Evolutionary conservation across 441 rosid genomes (phyloP).

Genomic region (Populus tomentosa): DNA sequence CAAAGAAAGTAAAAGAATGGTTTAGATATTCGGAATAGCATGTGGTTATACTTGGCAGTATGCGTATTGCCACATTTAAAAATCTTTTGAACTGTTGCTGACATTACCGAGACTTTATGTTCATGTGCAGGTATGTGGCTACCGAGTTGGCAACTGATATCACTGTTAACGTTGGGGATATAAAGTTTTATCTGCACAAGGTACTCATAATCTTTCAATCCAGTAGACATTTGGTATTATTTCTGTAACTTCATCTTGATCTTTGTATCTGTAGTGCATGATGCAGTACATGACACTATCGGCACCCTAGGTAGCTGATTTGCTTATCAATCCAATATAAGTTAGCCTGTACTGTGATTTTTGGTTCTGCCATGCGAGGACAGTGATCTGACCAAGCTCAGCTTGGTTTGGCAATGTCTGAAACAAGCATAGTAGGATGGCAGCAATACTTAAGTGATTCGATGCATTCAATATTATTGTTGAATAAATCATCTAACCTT

Average conservation of each 20-base stretch:
- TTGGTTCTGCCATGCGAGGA: background rate
- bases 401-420: background rate
- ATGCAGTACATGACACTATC: background rate
- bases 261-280: background rate
- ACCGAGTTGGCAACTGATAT: slow-evolving; percentile 74
- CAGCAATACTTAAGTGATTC: background rate
- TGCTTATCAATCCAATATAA: background rate
- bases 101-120: background rate
- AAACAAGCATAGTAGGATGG: background rate
- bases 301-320: background rate
- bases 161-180: slow-evolving; percentile 44
- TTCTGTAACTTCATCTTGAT: background rate
- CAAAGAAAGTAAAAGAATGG: no score
- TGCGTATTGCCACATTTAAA: background rate
- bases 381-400: background rate
- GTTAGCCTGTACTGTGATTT: background rate
- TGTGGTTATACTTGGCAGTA: background rate
- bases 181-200: slow-evolving; percentile 72
- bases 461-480: background rate
- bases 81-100: background rate
- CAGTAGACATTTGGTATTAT: background rate
- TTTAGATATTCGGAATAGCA: background rate
- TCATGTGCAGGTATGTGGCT: slow-evolving; percentile 48
- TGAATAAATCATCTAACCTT: background rate
- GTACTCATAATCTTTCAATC: slow-evolving; percentile 29